Base-by-base conservation (phyloP, 768 basidiomycete genomes). In the Lentinula lateritia region DNA sequence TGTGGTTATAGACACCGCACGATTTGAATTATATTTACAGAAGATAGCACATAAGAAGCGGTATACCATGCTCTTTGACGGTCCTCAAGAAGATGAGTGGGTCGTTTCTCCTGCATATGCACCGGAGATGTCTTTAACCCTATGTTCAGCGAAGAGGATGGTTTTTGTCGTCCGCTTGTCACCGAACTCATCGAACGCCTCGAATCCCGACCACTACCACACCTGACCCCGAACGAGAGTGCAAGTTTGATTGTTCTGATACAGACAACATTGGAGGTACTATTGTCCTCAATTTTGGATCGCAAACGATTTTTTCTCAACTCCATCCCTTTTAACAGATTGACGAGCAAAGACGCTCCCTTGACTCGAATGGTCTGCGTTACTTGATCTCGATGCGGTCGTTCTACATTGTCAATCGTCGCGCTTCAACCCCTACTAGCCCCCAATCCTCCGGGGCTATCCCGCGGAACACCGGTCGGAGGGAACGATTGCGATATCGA, bases 341-440 rank as follows among this genome's bases (percentile, higher is more conserved):
- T 39, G 91, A 98, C 52, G 90, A 93, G 66, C 93, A 95, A 70
- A 84, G 87, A 2, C 85, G 95, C n/a, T 87, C 95, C 0, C 76
- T 98, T 28, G 96, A 99, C 73, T 77, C 91, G 2, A 95, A 95
- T 70, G 97, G 96, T 1, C 78, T 97, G 50, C 88, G 96, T 50
- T 99, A 95, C 74, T 82, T 98, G 38, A 89, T 95, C 60, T 92
- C 93, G 13, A 89, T 98, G 85, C 85, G 93, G 7, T 91, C 92
- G 4, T 95, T 95, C 70, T 90, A 92, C 70, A 93, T 95, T 61
- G 77, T 92, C 62, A 92, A 93, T 68, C 79, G 78, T 56, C 85
- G 91, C 6, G 80, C 80, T 13, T 81, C 85, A 10, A 73, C 68
- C 3, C 76, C 79, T 1, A 78, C 74, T 52, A 80, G 81, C 50